Percentiles rank a stretch among this genome's conserved stretches.
Evolutionary conservation across 2,329 filamentous ascomycete genomes (phyloP).

Genomic region (Colletotrichum eleusines): DNA sequence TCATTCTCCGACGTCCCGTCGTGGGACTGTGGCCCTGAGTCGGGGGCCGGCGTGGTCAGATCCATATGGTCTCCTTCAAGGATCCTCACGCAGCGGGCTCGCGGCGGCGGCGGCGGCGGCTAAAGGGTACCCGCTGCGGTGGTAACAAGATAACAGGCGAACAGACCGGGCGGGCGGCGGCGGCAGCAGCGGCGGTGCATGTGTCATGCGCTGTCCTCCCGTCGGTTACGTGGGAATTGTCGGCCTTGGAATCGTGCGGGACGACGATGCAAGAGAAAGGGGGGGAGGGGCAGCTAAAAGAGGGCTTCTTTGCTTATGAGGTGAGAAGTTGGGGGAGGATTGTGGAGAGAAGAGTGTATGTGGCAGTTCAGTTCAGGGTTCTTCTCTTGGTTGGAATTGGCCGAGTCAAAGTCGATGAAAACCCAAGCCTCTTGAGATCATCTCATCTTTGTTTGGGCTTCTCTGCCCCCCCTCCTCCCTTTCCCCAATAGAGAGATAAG

Average conservation of each 20-base stretch:
- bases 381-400: slow-evolving; percentile 26
- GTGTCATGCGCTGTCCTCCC: slow-evolving; percentile 3
- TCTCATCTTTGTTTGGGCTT: not conserved
- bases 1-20: slow-evolving; percentile 40
- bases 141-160: not conserved
- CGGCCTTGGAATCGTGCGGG: slow-evolving; percentile 42
- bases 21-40: slow-evolving; percentile 10
- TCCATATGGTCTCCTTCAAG: slow-evolving; percentile 23
- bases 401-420: slow-evolving; percentile 23
- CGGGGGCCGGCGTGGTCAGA: slow-evolving; percentile 15
- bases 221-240: slow-evolving; percentile 39
- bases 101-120: slow-evolving; percentile 10
- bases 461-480: not conserved
- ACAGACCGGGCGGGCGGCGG: not conserved
- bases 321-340: slow-evolving; percentile 18
- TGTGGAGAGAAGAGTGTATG: slow-evolving; percentile 2
- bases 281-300: slow-evolving; percentile 3
- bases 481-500: slow-evolving; percentile 2
- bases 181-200: not conserved
- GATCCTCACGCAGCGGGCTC: slow-evolving; percentile 29
- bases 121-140: not conserved
- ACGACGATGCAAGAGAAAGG: slow-evolving; percentile 36
- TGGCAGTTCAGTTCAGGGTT: slow-evolving; percentile 7
- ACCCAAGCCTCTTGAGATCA: not conserved
- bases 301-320: slow-evolving; percentile 28